These are phyloP conservation scores for Acanthamoeba royreba DNA, from an alignment of 208 protist species.

Conservation along the genomic window DNA sequence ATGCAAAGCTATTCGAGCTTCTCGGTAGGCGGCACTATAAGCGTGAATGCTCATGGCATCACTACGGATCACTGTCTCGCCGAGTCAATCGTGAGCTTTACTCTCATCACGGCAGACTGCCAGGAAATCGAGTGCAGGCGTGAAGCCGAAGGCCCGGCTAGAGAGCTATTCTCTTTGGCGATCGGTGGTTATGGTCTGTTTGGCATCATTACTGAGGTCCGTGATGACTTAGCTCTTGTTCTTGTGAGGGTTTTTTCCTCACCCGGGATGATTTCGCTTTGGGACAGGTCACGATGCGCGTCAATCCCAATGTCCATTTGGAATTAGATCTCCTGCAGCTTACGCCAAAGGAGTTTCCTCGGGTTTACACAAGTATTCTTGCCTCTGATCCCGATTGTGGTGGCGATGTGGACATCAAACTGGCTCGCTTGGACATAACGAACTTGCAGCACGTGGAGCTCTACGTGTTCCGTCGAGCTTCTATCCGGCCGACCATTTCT, in stretches of 20 bases:
- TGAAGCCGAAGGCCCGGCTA: not conserved
- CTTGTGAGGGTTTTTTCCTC: too few species aligned
- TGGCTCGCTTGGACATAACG: slow-evolving; percentile 62
- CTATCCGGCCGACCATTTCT: not conserved
- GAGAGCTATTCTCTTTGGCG: slow-evolving; percentile 55
- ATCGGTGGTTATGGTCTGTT: slow-evolving; percentile 76
- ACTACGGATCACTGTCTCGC: slow-evolving; percentile 63
- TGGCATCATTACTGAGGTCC: slow-evolving; percentile 64
- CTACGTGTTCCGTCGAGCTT: slow-evolving; percentile 61
- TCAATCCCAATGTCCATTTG: slow-evolving; percentile 54
- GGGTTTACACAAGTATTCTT: slow-evolving; percentile 37
- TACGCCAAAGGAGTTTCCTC: slow-evolving; percentile 21
- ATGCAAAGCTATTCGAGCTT: slow-evolving; percentile 75
- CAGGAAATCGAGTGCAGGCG: not conserved
- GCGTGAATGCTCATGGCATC: slow-evolving; percentile 74
- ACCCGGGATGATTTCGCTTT: not conserved
- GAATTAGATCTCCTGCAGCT: slow-evolving; percentile 23
- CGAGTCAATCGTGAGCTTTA: slow-evolving; percentile 57
- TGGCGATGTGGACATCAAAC: slow-evolving; percentile 63
- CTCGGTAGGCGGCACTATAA: slow-evolving; percentile 67
- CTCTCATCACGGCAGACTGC: slow-evolving; percentile 57
- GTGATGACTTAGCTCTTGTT: not conserved
- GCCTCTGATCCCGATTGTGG: not conserved
- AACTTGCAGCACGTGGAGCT: slow-evolving; percentile 50
- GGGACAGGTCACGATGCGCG: not conserved